phyloP scores from a whole-genome alignment of 1,284 basidiomycete species.

The Sanghuangporus sanghuang region DNA sequence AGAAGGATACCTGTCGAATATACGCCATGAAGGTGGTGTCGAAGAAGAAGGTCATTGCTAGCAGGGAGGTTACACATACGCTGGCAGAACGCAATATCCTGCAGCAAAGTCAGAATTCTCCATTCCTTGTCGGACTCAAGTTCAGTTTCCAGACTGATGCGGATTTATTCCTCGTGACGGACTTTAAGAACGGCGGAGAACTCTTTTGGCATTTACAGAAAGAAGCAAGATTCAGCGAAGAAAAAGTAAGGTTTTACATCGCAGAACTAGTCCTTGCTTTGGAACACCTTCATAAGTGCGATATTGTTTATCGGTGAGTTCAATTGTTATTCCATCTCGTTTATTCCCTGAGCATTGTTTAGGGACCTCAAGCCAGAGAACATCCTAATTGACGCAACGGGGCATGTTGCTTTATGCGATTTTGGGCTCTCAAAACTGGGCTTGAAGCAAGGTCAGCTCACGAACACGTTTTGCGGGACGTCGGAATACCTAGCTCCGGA shows the following conservation, averaged over 20 bases:
- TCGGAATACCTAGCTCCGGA: slow-evolving; percentile 98
- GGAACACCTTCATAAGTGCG: slow-evolving; percentile 95
- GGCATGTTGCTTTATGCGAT: slow-evolving; percentile 95
- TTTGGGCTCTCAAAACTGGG: slow-evolving; percentile 98
- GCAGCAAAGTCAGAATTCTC: slow-evolving; percentile 89
- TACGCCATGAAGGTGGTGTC: slow-evolving; percentile 99
- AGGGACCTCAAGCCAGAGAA: slow-evolving; percentile 97
- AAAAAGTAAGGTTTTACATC: slow-evolving; percentile 91
- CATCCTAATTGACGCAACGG: slow-evolving; percentile 93
- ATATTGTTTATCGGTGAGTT: slow-evolving; percentile 90
- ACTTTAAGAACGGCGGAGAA: slow-evolving; percentile 99
- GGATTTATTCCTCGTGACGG: slow-evolving; percentile 96
- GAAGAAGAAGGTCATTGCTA: slow-evolving; percentile 98
- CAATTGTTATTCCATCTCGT: background rate
- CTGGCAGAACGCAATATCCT: slow-evolving; percentile 99
- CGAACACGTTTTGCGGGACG: slow-evolving; percentile 98
- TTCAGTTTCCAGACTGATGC: slow-evolving; percentile 97
- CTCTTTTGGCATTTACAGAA: slow-evolving; percentile 97
- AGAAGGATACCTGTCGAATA: slow-evolving; percentile 96
- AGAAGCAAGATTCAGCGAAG: slow-evolving; percentile 90
- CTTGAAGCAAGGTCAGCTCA: slow-evolving; percentile 88
- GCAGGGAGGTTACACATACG: slow-evolving; percentile 99
- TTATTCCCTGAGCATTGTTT: slow-evolving; percentile 4
- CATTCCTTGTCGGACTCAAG: slow-evolving; percentile 98
- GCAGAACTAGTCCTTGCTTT: slow-evolving; percentile 92